These are phyloP conservation scores for Colletotrichum euphorbiae DNA, from an alignment of 2,329 filamentous ascomycete genomes.

Conservation along the genomic window DNA sequence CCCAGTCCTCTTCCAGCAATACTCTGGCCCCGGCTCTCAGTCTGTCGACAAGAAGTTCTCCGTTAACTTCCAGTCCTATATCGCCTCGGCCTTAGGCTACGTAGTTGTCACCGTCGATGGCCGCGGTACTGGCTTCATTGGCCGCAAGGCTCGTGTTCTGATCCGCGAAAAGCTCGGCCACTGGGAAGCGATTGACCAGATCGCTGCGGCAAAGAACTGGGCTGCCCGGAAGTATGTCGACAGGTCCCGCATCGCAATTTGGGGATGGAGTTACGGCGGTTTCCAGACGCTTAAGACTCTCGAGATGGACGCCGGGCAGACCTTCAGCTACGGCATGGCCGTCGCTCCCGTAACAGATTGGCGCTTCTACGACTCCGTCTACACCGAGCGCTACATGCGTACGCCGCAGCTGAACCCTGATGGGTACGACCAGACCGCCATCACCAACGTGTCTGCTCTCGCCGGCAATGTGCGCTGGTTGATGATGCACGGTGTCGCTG, in stretches of 20 bases:
- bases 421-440: slow-evolving; percentile 81
- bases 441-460: slow-evolving; percentile 81
- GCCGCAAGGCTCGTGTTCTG: slow-evolving; percentile 83
- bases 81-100: slow-evolving; percentile 88
- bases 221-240: slow-evolving; percentile 86
- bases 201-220: slow-evolving; percentile 88
- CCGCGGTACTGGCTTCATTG: slow-evolving; percentile 90
- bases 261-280: slow-evolving; percentile 98
- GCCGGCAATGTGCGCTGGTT: slow-evolving; percentile 85
- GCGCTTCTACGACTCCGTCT: slow-evolving; percentile 94
- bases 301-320: slow-evolving; percentile 87
- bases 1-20: slow-evolving; percentile 93
- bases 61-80: slow-evolving; percentile 91
- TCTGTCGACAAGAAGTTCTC: slow-evolving; percentile 82
- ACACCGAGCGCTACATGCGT: slow-evolving; percentile 98
- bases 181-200: slow-evolving; percentile 90
- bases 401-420: slow-evolving; percentile 83
- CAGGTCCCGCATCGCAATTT: slow-evolving; percentile 84
- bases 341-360: slow-evolving; percentile 99
- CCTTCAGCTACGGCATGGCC: slow-evolving; percentile 97
- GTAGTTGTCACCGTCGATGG: slow-evolving; percentile 95
- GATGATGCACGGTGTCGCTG: slow-evolving; percentile 94
- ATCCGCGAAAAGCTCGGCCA: slow-evolving; percentile 86
- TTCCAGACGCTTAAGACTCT: slow-evolving; percentile 96
- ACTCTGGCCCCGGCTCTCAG: slow-evolving; percentile 95